Evolutionary conservation across 2,329 filamentous ascomycete genomes (phyloP).

Genomic region (Verticillium tricorpus): DNA sequence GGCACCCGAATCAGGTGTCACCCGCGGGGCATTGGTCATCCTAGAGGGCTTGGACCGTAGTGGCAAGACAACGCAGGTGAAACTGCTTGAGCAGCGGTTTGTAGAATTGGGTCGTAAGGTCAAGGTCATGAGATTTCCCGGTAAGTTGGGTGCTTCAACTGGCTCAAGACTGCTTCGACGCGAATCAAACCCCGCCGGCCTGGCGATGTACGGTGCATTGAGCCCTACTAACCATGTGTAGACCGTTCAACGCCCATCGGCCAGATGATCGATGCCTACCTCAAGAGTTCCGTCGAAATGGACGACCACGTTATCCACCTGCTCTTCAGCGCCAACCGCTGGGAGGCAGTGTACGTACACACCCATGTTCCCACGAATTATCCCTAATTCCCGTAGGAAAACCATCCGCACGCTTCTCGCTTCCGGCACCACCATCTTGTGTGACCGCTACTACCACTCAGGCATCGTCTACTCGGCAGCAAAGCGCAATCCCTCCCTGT

Average conservation of each 20-base stretch:
- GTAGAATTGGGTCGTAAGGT: conserved; percentile 43
- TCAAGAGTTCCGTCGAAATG: conserved; percentile 66
- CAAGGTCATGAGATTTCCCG: conserved; percentile 53
- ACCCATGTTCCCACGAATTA: background rate
- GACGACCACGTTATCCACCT: conserved; percentile 89
- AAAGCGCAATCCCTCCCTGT: conserved; percentile 68
- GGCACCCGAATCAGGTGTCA: conserved; percentile 11
- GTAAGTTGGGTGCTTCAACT: conserved; percentile 28
- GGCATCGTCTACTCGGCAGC: conserved; percentile 91
- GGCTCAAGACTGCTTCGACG: background rate
- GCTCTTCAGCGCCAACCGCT: conserved; percentile 85
- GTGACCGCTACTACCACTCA: conserved; percentile 93
- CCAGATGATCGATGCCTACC: conserved; percentile 79
- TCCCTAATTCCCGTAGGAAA: conserved; percentile 28
- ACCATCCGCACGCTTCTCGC: conserved; percentile 51
- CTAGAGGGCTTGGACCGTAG: conserved; percentile 87
- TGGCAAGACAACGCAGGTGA: conserved; percentile 88
- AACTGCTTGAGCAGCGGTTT: conserved; percentile 56
- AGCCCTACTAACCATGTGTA: conserved; percentile 25
- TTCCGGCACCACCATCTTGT: conserved; percentile 69
- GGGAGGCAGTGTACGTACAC: conserved; percentile 62
- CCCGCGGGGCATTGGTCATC: conserved; percentile 70
- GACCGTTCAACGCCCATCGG: conserved; percentile 82
- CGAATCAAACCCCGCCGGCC: background rate
- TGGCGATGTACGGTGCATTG: too few species aligned